These are phyloP conservation scores for Yamadazyma laniorum DNA, from an alignment of 805 yeast species.

Conservation along the genomic window DNA sequence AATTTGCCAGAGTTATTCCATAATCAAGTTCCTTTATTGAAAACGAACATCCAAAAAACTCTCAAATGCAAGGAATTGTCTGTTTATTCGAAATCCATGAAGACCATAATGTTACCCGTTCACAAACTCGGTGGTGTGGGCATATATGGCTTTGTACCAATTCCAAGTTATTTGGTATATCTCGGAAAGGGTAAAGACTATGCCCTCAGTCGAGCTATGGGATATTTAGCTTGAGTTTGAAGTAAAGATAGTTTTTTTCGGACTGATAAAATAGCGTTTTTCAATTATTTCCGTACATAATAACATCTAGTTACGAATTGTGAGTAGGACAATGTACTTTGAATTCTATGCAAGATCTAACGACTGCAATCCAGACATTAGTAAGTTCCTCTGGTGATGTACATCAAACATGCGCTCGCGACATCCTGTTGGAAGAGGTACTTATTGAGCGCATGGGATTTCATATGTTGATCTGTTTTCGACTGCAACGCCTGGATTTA, in stretches of 20 bases:
- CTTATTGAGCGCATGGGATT: no score
- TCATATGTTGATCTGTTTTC: no score
- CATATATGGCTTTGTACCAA: neutral
- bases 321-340: no score
- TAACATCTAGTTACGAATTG: neutral
- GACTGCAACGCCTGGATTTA: no score
- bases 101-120: neutral
- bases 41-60: neutral
- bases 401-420: no score
- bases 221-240: neutral
- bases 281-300: neutral
- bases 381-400: no score
- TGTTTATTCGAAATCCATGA: neutral
- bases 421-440: no score
- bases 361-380: no score
- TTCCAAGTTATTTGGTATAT: slow-evolving; percentile 7
- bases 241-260: no score
- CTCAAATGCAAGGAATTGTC: neutral
- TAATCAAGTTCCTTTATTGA: slow-evolving; percentile 20
- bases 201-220: neutral
- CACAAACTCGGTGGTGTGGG: slow-evolving; percentile 6
- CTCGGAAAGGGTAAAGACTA: slow-evolving; percentile 7
- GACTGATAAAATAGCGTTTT: no score
- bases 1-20: slow-evolving; percentile 26
- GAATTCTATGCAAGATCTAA: no score